A percentile compares a stretch with the other conserved stretches of the same genome.
These are phyloP conservation scores for Penicillium daleae DNA, from an alignment of 495 filamentous ascomycete genomes.

Conservation along the genomic window DNA sequence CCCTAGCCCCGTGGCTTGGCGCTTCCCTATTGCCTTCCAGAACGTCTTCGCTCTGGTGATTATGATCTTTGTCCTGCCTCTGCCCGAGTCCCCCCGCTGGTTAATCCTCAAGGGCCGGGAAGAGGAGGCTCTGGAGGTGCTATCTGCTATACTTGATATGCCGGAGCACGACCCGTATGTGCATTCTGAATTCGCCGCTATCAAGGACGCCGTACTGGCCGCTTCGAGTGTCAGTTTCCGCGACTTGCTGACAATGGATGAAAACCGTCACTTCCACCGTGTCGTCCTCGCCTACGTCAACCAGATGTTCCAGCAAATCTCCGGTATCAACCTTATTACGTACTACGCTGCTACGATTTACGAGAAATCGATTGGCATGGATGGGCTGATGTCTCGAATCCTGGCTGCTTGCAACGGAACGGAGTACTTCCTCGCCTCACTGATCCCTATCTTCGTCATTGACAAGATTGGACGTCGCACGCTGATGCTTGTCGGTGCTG, in stretches of 20 bases:
- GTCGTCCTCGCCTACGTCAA: conserved; percentile 65
- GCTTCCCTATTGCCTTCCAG: conserved; percentile 76
- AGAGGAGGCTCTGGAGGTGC: conserved; percentile 63
- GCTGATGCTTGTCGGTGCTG: conserved; percentile 66
- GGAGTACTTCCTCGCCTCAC: conserved; percentile 72
- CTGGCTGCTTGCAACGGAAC: conserved; percentile 63
- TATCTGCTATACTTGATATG: conserved; percentile 52
- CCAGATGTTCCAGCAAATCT: conserved; percentile 57
- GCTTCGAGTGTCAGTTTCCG: conserved; percentile 62
- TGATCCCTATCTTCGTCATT: conserved; percentile 66
- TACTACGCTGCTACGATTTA: conserved; percentile 57
- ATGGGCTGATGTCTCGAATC: conserved; percentile 62
- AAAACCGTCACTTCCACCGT: conserved; percentile 68
- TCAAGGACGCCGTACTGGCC: conserved; percentile 67
- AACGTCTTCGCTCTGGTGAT: conserved; percentile 65
- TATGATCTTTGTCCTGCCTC: conserved; percentile 56
- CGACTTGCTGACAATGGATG: conserved; percentile 53
- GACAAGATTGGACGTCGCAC: conserved; percentile 65
- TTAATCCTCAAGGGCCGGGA: conserved; percentile 66
- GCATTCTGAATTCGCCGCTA: conserved; percentile 48
- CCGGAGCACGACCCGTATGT: conserved; percentile 52
- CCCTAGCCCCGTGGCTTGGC: conserved; percentile 74
- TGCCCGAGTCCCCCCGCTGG: conserved; percentile 76
- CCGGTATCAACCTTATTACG: conserved; percentile 70
- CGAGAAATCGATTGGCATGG: conserved; percentile 59